Conservation (phyloP, 768 basidiomycete species). For the Pulveroboletus sp. region DNA sequence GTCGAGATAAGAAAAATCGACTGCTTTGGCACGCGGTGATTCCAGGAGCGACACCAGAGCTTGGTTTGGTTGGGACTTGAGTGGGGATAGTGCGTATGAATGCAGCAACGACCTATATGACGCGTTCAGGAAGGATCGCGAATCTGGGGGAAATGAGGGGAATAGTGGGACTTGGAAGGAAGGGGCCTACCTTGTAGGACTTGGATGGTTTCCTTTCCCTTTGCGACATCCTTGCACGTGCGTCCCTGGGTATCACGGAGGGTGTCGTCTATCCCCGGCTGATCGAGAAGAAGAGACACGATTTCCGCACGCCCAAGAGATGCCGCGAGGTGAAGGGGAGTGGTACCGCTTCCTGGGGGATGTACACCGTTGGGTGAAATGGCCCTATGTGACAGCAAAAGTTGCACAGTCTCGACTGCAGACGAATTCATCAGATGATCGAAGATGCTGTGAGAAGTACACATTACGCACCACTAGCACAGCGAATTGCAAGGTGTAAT, state of each 20-base stretch:
- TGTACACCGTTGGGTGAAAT: constrained; percentile 79
- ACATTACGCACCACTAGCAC: constrained; percentile 61
- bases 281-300: constrained; percentile 73
- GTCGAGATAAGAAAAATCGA: constrained; percentile 82
- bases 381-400: constrained; percentile 68
- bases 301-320: constrained; percentile 71
- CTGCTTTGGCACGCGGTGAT: constrained; percentile 63
- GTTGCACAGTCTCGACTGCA: constrained; percentile 61
- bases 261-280: constrained; percentile 79
- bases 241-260: constrained; percentile 63
- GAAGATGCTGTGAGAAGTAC: background rate
- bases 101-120: constrained; percentile 72
- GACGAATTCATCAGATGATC: constrained; percentile 1
- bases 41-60: constrained; percentile 58
- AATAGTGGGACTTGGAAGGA: background rate
- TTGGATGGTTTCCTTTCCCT: constrained; percentile 60
- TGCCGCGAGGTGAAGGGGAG: constrained; percentile 72
- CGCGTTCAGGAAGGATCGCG: constrained; percentile 71
- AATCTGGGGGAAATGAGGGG: constrained; percentile 48
- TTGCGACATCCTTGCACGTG: constrained; percentile 71
- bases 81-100: constrained; percentile 66
- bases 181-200: constrained; percentile 61
- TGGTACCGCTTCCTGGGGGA: constrained; percentile 67
- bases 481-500: constrained; percentile 79
- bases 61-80: constrained; percentile 37